Evolutionary conservation across 257 asterid species (phyloP), one percentile per base, ranked within the genome.

Genomic region (Galeopsis tetrahit): DNA sequence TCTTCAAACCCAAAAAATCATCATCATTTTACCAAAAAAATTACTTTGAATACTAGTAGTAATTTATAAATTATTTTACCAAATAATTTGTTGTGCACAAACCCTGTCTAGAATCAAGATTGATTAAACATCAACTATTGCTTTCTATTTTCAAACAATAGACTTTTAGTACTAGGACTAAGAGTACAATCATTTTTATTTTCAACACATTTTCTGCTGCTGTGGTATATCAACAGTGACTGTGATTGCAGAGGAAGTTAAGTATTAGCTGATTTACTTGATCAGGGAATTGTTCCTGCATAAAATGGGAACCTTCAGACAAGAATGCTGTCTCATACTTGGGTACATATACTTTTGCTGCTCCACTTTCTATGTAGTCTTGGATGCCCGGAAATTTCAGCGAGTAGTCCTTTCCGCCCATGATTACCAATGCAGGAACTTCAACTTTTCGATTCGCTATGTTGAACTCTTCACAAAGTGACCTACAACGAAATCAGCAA

Each of bases 251-350:
- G 66, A 87, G 85, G 74, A 90, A 87, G 61, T 79, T 51, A 3
- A 86, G 81, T 6, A 88, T 76, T 1, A 81, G 75, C 80, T 81
- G 46, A 70, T 89, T 90, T 32, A 90, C 89, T 80, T 77, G 71
- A 28, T 80, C 78, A 3, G 96, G 90, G 63, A 85, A 75, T 63
- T 87, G 96, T 64, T 87, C 96, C 74, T 87, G 96, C 81, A 84
- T 76, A 72, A 89, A 89, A 84, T 87, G 96, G 70, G 78, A 79
- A 42, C 93, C 96, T 84, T 85, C 93, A 0, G 85, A 75, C 46
- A 89, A 15, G 55, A 69, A 66, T 35, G 53, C 75, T 2, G 77
- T 82, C 84, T 82, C 86, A 51, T 72, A 68, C 6, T 83, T 75
- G 1, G 87, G 89, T 2, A 75, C 82, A 14, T 67, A 87, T 0